Base-by-base conservation (phyloP, 1,139 yeast genomes). In the Kodamaea anthophila region DNA sequence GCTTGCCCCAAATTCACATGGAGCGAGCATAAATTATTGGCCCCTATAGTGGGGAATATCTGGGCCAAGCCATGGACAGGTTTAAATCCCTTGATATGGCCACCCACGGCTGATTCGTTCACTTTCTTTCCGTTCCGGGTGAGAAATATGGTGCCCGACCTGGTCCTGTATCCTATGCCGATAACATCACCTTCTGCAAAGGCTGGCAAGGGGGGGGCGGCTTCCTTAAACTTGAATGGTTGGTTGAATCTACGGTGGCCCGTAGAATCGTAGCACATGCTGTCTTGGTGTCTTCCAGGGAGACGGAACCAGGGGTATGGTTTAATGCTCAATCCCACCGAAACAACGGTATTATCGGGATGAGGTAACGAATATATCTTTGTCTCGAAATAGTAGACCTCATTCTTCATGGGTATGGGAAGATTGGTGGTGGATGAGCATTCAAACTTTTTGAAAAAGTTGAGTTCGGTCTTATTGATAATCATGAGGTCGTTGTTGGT, bases 371-470 rank as follows among this genome's bases (percentile, higher is more conserved):
- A 58, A 41, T 62, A 65, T 9, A 66, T 60, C 38, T 91, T 91
- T 29, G 80, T 75, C 53, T 91, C 98, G 60, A 82, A 86, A 57
- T 91, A 91, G 51, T 87, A 88, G 2, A 86, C 94, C 35, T 87
- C 94, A 50, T 86, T 87, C 36, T 74, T 74, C 49, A 72, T 71
- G 11, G 96, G 96, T 9, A 91, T 70, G 0, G 98, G 97, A 37
- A 87, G 60, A 53, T 87, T 91, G 2, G 96, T 77, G 51, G 77
- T 87, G 6, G 82, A 69, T 9, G 93, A 82, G 38, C 93, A 77
- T 46, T 79, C 87, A 37, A 77, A 79, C 32, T 74, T 71, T 44
- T 69, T 73, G 47, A 73, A 68, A 47, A 91, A 91, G 32, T 78
- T 77, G 31, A 91, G 60, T 52, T 91, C 97, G 2, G 81, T 75